Base-by-base conservation (phyloP, 352 stramenopile species). In the Pythium dissimile region DNA sequence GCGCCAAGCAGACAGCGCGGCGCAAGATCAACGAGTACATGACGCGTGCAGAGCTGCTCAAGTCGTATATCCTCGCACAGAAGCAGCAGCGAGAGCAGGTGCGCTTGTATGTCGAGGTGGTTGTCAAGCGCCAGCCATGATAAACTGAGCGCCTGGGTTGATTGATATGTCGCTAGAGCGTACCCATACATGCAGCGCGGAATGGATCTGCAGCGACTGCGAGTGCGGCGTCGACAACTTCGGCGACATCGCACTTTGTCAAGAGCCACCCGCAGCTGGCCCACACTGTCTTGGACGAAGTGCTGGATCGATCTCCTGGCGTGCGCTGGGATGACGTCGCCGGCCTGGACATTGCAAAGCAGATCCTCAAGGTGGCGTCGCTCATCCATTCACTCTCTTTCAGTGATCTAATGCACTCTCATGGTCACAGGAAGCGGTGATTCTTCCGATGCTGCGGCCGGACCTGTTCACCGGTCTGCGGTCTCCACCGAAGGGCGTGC, bases 351-450 rank as follows among this genome's bases (percentile, higher is more conserved):
- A 65, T 94, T 24, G 88, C 88, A 18, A 96, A 96, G 68, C 82
- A 94, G 55, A 92, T 94, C 39, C 69, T 96, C 34, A 83, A 94
- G 79, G 83, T 92, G 26, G n/a, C 42, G 7, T 24, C 16, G 18
- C 47, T 43, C 48, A 42, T 45, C n/a, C n/a, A n/a, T n/a, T n/a
- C n/a, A n/a, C n/a, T n/a, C n/a, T n/a, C n/a, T n/a, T n/a, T n/a
- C n/a, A n/a, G n/a, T n/a, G n/a, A n/a, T n/a, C n/a, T n/a, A n/a
- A n/a, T n/a, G n/a, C n/a, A n/a, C n/a, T n/a, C n/a, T n/a, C n/a
- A n/a, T n/a, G n/a, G n/a, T n/a, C 16, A 1, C 64, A 92, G 85
- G 86, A 95, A 66, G 86, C 84, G n/a, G 82, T 95, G 16, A 93
- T 95, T 59, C 54, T 93, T 45, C 86, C 86, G 12, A 92, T 80